These are phyloP conservation scores for Neonectria neomacrospora DNA, from an alignment of 2,329 filamentous ascomycete genomes.

Conservation along the genomic window DNA sequence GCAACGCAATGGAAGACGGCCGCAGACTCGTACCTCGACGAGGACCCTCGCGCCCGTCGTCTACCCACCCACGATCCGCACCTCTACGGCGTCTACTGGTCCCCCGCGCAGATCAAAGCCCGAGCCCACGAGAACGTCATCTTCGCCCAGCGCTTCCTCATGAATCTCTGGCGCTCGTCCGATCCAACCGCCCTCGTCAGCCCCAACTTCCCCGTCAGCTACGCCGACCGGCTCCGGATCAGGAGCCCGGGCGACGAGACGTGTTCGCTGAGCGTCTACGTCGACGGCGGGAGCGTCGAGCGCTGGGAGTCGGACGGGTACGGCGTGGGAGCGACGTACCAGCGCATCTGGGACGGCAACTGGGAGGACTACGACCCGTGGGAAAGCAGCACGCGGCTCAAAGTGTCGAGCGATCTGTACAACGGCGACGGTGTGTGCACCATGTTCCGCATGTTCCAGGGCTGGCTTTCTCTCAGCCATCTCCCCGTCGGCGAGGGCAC, in stretches of 20 bases:
- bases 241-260: constrained; percentile 60
- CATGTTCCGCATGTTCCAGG: constrained; percentile 83
- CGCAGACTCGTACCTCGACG: constrained; percentile 62
- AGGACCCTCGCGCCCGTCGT: constrained; percentile 55
- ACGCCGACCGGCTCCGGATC: constrained; percentile 71
- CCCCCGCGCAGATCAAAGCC: constrained; percentile 53
- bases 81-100: constrained; percentile 54
- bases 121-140: constrained; percentile 54
- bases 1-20: constrained; percentile 60
- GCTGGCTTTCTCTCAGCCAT: constrained; percentile 75
- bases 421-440: constrained; percentile 77
- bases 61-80: constrained; percentile 49
- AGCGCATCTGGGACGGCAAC: constrained; percentile 71
- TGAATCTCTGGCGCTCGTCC: constrained; percentile 48
- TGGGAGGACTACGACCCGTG: constrained; percentile 84
- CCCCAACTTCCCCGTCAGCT: constrained; percentile 62
- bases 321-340: constrained; percentile 69
- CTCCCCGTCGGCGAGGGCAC: constrained; percentile 75
- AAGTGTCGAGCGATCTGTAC: constrained; percentile 75
- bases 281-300: constrained; percentile 73
- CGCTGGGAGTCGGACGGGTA: constrained; percentile 75
- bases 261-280: constrained; percentile 67
- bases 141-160: constrained; percentile 59
- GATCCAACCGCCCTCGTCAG: constrained; percentile 57
- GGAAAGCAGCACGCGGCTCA: constrained; percentile 73